These are phyloP conservation scores for Petunia secreta DNA, from an alignment of 257 asterid genomes.

Conservation along the genomic window DNA sequence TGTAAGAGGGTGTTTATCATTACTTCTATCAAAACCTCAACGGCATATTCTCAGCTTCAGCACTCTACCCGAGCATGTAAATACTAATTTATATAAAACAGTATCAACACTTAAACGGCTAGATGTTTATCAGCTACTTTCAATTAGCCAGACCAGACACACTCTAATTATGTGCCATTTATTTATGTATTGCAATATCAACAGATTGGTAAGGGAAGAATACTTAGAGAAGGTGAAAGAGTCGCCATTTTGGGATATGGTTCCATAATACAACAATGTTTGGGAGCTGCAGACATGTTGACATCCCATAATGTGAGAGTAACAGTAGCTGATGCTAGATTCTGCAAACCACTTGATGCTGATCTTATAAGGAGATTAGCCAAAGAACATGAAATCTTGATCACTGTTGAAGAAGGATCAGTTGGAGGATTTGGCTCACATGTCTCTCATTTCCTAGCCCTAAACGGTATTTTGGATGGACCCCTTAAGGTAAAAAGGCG, in stretches of 20 bases:
- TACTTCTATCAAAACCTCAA: neutral
- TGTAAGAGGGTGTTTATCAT: neutral
- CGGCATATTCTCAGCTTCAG: neutral
- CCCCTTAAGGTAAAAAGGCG: slow-evolving; percentile 56
- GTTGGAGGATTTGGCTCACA: slow-evolving; percentile 88
- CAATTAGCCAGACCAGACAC: neutral
- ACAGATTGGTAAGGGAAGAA: slow-evolving; percentile 77
- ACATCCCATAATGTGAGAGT: slow-evolving; percentile 40
- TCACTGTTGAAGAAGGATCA: slow-evolving; percentile 83
- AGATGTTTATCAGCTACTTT: neutral
- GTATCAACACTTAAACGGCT: neutral
- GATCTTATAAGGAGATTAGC: slow-evolving; percentile 59
- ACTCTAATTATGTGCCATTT: neutral
- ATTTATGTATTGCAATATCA: neutral
- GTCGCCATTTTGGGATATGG: slow-evolving; percentile 81
- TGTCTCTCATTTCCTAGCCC: slow-evolving; percentile 63
- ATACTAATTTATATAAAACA: neutral
- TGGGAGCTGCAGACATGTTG: slow-evolving; percentile 62
- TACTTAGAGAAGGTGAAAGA: slow-evolving; percentile 59
- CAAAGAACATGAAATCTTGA: slow-evolving; percentile 64
- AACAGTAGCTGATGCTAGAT: slow-evolving; percentile 77
- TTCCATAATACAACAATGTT: slow-evolving; percentile 61
- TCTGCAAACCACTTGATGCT: slow-evolving; percentile 78
- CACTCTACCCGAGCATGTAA: neutral
- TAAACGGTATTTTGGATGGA: slow-evolving; percentile 70